Percentiles rank a stretch among this genome's conserved stretches.
phyloP scores from a whole-genome alignment of 2,329 filamentous ascomycete species.

The Leptographium procerum region DNA sequence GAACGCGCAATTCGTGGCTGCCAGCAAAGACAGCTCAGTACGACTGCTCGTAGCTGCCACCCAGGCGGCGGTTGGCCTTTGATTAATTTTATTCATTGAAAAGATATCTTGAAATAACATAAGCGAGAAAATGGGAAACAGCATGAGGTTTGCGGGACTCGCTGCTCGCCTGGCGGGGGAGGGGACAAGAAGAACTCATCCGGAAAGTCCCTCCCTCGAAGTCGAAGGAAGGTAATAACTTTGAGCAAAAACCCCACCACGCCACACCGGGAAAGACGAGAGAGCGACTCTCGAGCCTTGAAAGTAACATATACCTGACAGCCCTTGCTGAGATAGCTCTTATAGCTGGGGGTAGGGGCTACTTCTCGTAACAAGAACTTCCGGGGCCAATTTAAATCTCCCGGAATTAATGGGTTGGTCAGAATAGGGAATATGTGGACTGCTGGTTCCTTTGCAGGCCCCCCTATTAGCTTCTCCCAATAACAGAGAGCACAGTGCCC shows the following conservation, averaged over 20 bases:
- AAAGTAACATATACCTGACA: not conserved
- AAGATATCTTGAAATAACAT: too few species aligned
- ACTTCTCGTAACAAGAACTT: constrained; percentile 10
- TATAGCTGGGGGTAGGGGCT: not conserved
- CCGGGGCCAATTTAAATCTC: constrained; percentile 12
- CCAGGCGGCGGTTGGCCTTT: not conserved
- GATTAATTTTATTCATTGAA: too few species aligned
- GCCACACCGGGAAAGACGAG: not conserved
- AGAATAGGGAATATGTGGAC: constrained; percentile 5
- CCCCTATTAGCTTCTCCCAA: constrained; percentile 1
- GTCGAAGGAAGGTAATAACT: too few species aligned
- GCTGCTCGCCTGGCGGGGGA: not conserved
- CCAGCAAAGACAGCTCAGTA: not conserved
- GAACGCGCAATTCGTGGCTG: not conserved
- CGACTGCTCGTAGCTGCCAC: not conserved
- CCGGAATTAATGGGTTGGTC: constrained; percentile 13
- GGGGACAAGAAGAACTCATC: not conserved
- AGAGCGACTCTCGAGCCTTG: not conserved
- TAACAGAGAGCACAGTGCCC: constrained; percentile 1
- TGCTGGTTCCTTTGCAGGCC: constrained; percentile 2
- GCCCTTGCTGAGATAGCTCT: not conserved
- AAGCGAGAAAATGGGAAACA: too few species aligned
- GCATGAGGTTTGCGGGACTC: too few species aligned
- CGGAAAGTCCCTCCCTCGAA: not conserved
- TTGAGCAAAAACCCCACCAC: not conserved